A percentile compares a stretch with the other conserved stretches of the same genome.
These are phyloP conservation scores for Spathaspora sp. DNA, from an alignment of 1,139 yeast genomes.

Conservation along the genomic window DNA sequence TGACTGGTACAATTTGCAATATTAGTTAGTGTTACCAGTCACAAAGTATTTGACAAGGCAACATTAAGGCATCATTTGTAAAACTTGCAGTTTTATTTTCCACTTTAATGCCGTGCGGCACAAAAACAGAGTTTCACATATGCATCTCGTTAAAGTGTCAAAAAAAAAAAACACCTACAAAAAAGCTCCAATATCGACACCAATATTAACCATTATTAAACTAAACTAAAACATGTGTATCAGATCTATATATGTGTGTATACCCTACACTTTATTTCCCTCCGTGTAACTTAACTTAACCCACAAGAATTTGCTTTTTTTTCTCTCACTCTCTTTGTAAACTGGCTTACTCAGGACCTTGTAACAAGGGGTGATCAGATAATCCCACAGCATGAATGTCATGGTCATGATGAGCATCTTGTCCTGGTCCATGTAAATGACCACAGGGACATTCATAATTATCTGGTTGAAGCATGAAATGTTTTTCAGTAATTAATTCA, in stretches of 20 bases:
- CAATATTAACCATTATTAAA: not conserved
- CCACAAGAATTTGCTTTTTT: not conserved
- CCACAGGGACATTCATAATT: conserved; percentile 34
- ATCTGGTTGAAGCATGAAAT: conserved; percentile 3
- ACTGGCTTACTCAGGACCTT: conserved; percentile 34
- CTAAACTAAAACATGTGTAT: not conserved
- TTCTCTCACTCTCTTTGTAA: not conserved
- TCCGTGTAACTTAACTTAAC: not conserved
- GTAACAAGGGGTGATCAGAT: conserved; percentile 23
- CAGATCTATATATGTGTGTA: not conserved
- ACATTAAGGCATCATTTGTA: too few relatives aligned
- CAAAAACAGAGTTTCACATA: not conserved
- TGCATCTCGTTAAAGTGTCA: not conserved
- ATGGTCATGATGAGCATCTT: conserved; percentile 20
- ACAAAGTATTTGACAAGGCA: too few relatives aligned
- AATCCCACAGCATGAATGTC: conserved; percentile 35
- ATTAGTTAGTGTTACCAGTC: too few relatives aligned
- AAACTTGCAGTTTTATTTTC: too few relatives aligned
- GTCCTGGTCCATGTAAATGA: conserved; percentile 37
- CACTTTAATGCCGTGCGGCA: not conserved
- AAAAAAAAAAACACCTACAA: too few relatives aligned
- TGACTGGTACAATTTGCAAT: too few relatives aligned
- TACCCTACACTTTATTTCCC: not conserved
- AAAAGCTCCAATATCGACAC: not conserved
- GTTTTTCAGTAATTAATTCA: conserved; percentile 10